Conservation (phyloP, 2,329 filamentous ascomycete genomes). For the Monosporascus sp. region DNA sequence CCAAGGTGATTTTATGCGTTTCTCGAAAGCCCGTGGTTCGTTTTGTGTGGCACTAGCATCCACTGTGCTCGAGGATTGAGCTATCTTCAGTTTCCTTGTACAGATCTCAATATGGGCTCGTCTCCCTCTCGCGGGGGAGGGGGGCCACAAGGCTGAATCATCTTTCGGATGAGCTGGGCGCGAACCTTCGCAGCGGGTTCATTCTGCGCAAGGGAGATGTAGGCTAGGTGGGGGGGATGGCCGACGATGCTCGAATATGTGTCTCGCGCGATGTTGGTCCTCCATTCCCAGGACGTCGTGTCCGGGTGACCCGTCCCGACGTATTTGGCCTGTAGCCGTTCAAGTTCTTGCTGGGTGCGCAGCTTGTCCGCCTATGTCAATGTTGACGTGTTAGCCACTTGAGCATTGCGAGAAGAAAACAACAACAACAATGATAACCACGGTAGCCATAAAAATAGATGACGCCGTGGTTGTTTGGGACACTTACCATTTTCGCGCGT, state of each 20-base stretch:
- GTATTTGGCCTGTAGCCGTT: constrained; percentile 92
- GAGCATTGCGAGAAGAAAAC: not conserved
- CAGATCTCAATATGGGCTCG: constrained; percentile 17
- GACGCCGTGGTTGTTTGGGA: too few relatives aligned
- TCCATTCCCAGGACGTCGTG: constrained; percentile 97
- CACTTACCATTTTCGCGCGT: too few relatives aligned
- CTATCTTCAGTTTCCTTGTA: not conserved
- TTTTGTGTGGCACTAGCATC: too few relatives aligned
- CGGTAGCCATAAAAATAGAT: too few relatives aligned
- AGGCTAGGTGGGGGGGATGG: constrained; percentile 81
- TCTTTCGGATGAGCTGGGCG: constrained; percentile 75
- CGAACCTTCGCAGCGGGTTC: constrained; percentile 77
- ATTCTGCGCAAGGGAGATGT: constrained; percentile 85
- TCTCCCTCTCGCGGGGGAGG: constrained; percentile 53
- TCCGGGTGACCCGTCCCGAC: constrained; percentile 94
- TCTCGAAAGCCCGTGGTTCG: too few relatives aligned
- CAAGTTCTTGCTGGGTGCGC: constrained; percentile 94
- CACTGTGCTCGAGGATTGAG: not conserved
- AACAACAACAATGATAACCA: not conserved
- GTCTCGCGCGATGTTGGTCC: constrained; percentile 91
- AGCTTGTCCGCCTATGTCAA: constrained; percentile 81
- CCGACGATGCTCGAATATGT: constrained; percentile 85
- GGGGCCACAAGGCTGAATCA: constrained; percentile 58
- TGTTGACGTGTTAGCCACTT: not conserved
- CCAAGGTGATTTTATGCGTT: not conserved